Evolutionary conservation across 2,329 filamentous ascomycete genomes (phyloP), one percentile per base, ranked within the genome.

Genomic region (Xylogone sp.): DNA sequence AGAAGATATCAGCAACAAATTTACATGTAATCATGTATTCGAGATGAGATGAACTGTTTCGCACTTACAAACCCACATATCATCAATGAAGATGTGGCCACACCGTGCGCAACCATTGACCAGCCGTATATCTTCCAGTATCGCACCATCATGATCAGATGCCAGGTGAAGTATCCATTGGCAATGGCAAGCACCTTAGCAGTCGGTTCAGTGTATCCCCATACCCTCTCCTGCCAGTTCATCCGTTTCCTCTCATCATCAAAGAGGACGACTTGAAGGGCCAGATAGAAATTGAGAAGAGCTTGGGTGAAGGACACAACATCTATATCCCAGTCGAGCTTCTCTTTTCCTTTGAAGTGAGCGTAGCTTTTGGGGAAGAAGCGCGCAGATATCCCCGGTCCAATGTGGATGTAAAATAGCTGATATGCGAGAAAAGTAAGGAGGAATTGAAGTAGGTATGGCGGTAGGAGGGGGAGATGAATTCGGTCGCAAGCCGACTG

Each of bases 131-230:
- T 21, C 6, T 10, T 5, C 18, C n/a, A 19, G 21, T 45, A 20
- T 4, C 18, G 20, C 12, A 45, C 7, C 43, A 45, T 45, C 43
- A 45, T 45, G 12, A 45, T 45, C 4, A 53, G 34, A 31, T 55
- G 53, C 21, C 46, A 55, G 21, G 22, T 31, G 19, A 53, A 55
- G 44, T 55, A 55, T 21, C 53, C 48, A 13, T 43, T 51, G 10
- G 48, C 27, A 29, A 55, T 46, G 2, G 47, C 50, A 7, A 55
- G 43, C 31, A 43, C 50, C 5, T 20, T 19, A 4, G 50, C 51
- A 29, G 50, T 55, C 18, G 48, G 19, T 5, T 39, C 18, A 24
- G 53, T 44, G 31, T 55, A 55, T 5, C 50, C 53, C 42, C 51
- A 42, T 21, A 53, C 48, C 31, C 50, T 49, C 31, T 55, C 53